Base-by-base conservation (phyloP, 2,329 filamentous ascomycete species). In the Cadophora malorum region DNA sequence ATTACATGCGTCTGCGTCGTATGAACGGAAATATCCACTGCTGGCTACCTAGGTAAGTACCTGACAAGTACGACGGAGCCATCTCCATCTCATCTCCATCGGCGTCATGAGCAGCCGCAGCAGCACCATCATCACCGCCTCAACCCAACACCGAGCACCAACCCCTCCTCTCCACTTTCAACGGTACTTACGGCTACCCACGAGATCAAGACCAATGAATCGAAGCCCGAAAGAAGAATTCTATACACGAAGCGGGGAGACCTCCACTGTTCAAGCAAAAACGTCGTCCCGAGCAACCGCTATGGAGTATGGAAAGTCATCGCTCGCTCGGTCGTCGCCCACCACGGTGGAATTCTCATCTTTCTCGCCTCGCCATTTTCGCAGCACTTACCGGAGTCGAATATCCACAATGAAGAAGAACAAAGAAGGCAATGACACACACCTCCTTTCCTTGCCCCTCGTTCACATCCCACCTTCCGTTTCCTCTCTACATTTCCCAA, bases 291-390 rank as follows among this genome's bases (percentile, higher is more conserved):
- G 35, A 7, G 3, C 56, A 41, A 59, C 56, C 56, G 56, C 21
- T 28, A 28, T 28, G 28, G 28, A 28, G n/a, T n/a, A n/a, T n/a
- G n/a, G 41, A 23, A 38, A 38, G 35, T 38, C 35, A 4, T 25
- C 10, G 41, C 28, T 25, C 10, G 41, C 28, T 59, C 56, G 56
- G 56, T 59, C 56, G 56, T 59, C 56, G 21, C 56, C 56, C 56
- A 59, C 56, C 56, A 12, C 25, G 25, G 28, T 45, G 33, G 14
- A 59, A 38, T 21, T 25, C n/a, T 45, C 33, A 45, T 45, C 21
- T 59, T 59, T 38, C 56, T 41, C 55, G 31, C 31, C 33, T 59
- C 33, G 55, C 33, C 55, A 41, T 38, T 58, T 21, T 23, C 10
- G 38, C 38, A 58, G 45, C 45, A 49, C 12, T 38, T 14, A 38